phyloP scores from a whole-genome alignment of 2,329 filamentous ascomycete species.

The Chaetomium globosum region DNA sequence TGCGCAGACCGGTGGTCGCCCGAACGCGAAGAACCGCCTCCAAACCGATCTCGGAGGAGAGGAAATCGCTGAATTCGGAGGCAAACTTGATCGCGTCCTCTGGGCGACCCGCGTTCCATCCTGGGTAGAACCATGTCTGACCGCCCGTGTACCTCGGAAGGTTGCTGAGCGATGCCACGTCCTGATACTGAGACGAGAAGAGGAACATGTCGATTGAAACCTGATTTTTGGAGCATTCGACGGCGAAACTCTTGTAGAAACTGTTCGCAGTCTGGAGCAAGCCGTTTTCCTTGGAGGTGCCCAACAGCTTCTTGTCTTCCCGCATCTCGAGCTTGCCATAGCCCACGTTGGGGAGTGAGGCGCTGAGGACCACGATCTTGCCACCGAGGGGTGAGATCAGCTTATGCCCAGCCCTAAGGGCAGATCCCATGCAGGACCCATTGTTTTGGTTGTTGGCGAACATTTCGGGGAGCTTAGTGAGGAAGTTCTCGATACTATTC shows the following conservation, averaged over 20 bases:
- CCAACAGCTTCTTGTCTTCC: slow-evolving; percentile 93
- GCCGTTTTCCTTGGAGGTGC: slow-evolving; percentile 86
- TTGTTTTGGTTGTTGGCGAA: slow-evolving; percentile 92
- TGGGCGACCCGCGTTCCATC: slow-evolving; percentile 89
- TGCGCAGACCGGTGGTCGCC: slow-evolving; percentile 89
- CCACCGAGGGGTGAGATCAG: slow-evolving; percentile 92
- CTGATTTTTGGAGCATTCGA: slow-evolving; percentile 98
- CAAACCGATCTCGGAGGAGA: slow-evolving; percentile 94
- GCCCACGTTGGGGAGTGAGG: slow-evolving; percentile 86
- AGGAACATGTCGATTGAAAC: slow-evolving; percentile 99
- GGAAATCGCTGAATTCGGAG: slow-evolving; percentile 91
- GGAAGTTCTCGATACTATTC: slow-evolving; percentile 86
- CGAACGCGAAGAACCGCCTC: slow-evolving; percentile 95
- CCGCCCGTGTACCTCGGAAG: slow-evolving; percentile 94
- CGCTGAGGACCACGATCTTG: slow-evolving; percentile 89
- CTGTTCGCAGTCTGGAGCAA: slow-evolving; percentile 90
- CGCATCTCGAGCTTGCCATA: slow-evolving; percentile 88
- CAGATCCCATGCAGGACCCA: slow-evolving; percentile 92
- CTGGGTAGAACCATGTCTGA: slow-evolving; percentile 97
- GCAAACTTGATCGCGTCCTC: slow-evolving; percentile 99
- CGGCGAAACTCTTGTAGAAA: slow-evolving; percentile 99
- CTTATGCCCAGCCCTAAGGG: slow-evolving; percentile 89
- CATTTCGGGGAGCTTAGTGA: slow-evolving; percentile 91
- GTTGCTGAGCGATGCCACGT: slow-evolving; percentile 94
- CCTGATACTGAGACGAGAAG: slow-evolving; percentile 94